These are phyloP conservation scores for Arabidopsis arenosa DNA, from an alignment of 345 rosid genomes.

Conservation along the genomic window DNA sequence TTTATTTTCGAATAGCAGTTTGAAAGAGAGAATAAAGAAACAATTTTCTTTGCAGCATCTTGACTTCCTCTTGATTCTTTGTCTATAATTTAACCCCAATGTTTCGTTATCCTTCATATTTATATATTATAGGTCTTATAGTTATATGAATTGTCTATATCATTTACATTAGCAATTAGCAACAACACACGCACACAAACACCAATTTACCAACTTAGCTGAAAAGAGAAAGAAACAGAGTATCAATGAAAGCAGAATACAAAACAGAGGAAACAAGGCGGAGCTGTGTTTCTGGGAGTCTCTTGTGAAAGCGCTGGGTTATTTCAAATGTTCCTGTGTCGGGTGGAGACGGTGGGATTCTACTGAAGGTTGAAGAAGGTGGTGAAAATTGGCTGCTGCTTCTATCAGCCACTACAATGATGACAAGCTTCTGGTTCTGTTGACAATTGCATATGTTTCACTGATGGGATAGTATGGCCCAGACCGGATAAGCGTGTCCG, in stretches of 20 bases:
- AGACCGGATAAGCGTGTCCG: conserved; percentile 57
- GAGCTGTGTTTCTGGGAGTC: conserved; percentile 46
- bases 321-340: conserved; percentile 40
- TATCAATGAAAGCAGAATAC: conserved; percentile 1
- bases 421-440: conserved; percentile 56
- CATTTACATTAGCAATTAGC: conserved; percentile 25
- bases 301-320: conserved; percentile 46
- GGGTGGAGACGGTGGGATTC: conserved; percentile 53
- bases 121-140: neutral
- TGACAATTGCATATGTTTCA: conserved; percentile 60
- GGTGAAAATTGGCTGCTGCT: conserved; percentile 40
- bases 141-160: conserved; percentile 23
- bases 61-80: conserved; percentile 3
- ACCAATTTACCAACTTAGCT: conserved; percentile 24
- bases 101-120: neutral
- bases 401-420: conserved; percentile 66
- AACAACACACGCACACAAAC: conserved; percentile 12
- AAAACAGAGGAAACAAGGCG: conserved; percentile 38
- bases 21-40: conserved; percentile 1
- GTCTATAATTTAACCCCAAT: neutral
- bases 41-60: neutral
- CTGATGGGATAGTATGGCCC: conserved; percentile 73
- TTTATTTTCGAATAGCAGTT: conserved; percentile 11
- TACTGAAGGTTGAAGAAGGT: conserved; percentile 43
- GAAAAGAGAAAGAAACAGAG: conserved; percentile 16